Evolutionary conservation across 805 yeast species (phyloP).

Genomic region (Candida ponderosae): DNA sequence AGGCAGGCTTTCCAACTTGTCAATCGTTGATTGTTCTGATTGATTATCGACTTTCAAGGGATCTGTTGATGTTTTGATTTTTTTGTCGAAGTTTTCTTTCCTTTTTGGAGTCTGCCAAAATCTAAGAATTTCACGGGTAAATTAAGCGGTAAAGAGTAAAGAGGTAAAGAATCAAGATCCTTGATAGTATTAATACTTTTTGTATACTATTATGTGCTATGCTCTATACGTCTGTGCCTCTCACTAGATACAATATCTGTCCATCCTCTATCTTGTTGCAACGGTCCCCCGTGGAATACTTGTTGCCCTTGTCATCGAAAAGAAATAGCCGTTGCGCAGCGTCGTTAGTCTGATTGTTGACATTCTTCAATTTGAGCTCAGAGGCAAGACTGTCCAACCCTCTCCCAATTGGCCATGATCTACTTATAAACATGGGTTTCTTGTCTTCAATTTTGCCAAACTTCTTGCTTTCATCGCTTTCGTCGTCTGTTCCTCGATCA

Average conservation of each 20-base stretch:
- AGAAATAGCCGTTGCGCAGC: constrained; percentile 10
- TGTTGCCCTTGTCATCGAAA: constrained; percentile 9
- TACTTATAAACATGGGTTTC: constrained; percentile 14
- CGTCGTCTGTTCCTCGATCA: constrained; percentile 8
- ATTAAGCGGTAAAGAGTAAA: too few relatives aligned
- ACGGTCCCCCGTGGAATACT: constrained; percentile 12
- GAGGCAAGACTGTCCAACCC: constrained; percentile 16
- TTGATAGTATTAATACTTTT: too few relatives aligned
- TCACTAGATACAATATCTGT: constrained; percentile 14
- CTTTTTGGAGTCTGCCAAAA: too few relatives aligned
- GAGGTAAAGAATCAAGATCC: too few relatives aligned
- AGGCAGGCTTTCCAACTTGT: too few relatives aligned
- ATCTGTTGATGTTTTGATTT: too few relatives aligned
- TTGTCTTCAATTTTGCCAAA: constrained; percentile 12
- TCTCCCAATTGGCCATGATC: constrained; percentile 21
- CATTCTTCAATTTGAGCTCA: constrained; percentile 12
- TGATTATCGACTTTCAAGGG: too few relatives aligned
- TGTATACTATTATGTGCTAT: too few relatives aligned
- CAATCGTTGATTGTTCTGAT: too few relatives aligned
- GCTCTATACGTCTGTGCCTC: constrained; percentile 16
- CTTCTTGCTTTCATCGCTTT: too few relatives aligned
- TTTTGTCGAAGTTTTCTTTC: too few relatives aligned
- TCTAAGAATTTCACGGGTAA: too few relatives aligned
- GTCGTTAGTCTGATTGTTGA: constrained; percentile 17
- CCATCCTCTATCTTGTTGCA: constrained; percentile 12